Evolutionary conservation across 108 stramenopile species (phyloP), one percentile per base, ranked within the genome.

Genomic region (Fistulifera pelliculosa): DNA sequence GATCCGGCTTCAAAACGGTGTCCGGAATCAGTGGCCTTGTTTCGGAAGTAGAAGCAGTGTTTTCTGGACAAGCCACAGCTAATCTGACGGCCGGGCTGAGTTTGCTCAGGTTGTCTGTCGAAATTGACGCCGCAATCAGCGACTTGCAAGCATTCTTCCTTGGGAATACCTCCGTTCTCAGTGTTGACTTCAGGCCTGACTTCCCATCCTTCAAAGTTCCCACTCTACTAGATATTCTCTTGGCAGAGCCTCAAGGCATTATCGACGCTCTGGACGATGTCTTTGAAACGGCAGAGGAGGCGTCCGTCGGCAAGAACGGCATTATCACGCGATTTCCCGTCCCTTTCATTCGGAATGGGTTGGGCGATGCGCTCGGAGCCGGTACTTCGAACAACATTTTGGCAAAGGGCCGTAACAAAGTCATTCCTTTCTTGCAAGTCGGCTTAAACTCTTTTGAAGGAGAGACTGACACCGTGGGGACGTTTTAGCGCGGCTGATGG

Each of bases 261-360:
- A 50, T 58, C 2, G 50, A 61, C 60, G 59, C 59, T 25, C 35
- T 71, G 13, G 58, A 71, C 31, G 39, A 27, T 15, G 41, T 71
- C 13, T 55, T 71, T 40, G 47, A 60, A 19, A 22, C 24, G 18
- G 52, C 49, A 19, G 64, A 71, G 56, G 49, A 31, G 10, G 18
- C 43, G 27, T 39, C 66, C 2, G 31, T 65, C 27, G 70, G 70
- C 22, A 19, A 14, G 42, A 43, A 52, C 21, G 70, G 70, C 17
- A 47, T 71, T 10, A 28, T 71, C 19, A 60, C 70, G 28, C 40
- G 24, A 24, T 61, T 66, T 38, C 16, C 24, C n/a, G 17, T 54
- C 12, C 70, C 59, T 21, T 49, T 26, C 26, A 12, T 57, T 27
- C 40, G 17, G 14, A 41, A 39, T 1, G 26, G 13, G 1, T 8